These are phyloP conservation scores for Pythium myriotylum DNA, from an alignment of 352 stramenopile genomes.

Conservation along the genomic window DNA sequence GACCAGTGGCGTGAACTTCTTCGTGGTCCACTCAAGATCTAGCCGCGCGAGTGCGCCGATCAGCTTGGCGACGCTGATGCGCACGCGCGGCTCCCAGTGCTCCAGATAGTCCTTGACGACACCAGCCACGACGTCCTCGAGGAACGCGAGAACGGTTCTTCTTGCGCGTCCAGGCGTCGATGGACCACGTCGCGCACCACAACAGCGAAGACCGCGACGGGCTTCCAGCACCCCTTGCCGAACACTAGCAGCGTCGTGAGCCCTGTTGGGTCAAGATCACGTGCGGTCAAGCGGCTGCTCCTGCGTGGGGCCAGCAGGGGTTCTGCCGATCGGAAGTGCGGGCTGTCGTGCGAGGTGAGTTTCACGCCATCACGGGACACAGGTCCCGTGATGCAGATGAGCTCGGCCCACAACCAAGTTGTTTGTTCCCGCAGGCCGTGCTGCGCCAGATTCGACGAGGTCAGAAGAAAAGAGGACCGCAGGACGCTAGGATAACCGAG, in stretches of 20 bases:
- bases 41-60: slow-evolving; percentile 69
- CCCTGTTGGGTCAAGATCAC: too few relatives aligned
- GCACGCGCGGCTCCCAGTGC: slow-evolving; percentile 85
- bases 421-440: too few relatives aligned
- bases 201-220: slow-evolving; percentile 64
- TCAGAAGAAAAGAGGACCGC: too few relatives aligned
- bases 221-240: slow-evolving; percentile 70
- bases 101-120: slow-evolving; percentile 66
- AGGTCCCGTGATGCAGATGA: too few relatives aligned
- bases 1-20: slow-evolving; percentile 73
- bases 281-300: too few relatives aligned
- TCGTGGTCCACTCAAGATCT: slow-evolving; percentile 57
- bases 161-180: slow-evolving; percentile 30
- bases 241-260: slow-evolving; percentile 57
- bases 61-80: slow-evolving; percentile 71
- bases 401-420: too few relatives aligned
- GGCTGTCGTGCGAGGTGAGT: too few relatives aligned
- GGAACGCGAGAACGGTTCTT: slow-evolving; percentile 45
- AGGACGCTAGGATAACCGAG: too few relatives aligned
- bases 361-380: too few relatives aligned
- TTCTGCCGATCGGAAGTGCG: too few relatives aligned
- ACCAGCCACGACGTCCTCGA: slow-evolving; percentile 45
- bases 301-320: too few relatives aligned
- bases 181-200: slow-evolving; percentile 57
- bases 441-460: too few relatives aligned